Evolutionary conservation across 2,329 filamentous ascomycete species (phyloP), one percentile per base, ranked within the genome.

Genomic region (Emergomyces pasteurianus): DNA sequence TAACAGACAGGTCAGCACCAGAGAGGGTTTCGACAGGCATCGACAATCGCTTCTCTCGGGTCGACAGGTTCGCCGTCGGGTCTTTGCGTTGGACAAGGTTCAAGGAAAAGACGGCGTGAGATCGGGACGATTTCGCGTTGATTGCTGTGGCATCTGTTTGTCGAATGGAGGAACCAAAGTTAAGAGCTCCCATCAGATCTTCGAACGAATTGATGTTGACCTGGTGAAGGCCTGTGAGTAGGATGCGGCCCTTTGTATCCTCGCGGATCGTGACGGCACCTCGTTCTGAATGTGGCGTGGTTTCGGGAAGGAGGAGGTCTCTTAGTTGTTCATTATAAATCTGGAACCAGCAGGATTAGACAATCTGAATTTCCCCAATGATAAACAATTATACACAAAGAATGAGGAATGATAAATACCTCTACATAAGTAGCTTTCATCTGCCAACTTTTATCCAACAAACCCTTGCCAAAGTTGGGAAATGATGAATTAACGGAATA

Each of bases 241-340:
- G 81, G 66, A 99, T 99, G 68, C 95, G 92, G 59, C 92, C 92
- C 74, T 95, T 96, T 31, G 86, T 83, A 71, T 99, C 94, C 76
- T 99, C 92, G 63, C 94, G 88, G 65, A 99, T 97, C 2, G 86
- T 88, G n/a, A 99, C 92, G 36, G 82, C 81, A 58, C 82, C 82
- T 63, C 94, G 86, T 70, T 97, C 92, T 64, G 81, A 77, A 6
- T 77, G 68, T 0, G 88, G 84, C 0, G 86, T 82, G 53, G 85
- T 75, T 53, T 96, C 92, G 0, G 90, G 85, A 4, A 96, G 77
- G 42, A 99, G 81, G 18, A 99, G 81, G 79, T 99, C 94, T 67
- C 94, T 86, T 36, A 97, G 80, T 70, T 95, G 89, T 75, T 99
- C 94, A 71, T 99, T 97, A 78, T 99, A 99, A 65, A 99, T 99